phyloP scores from a whole-genome alignment of 805 yeast genomes.

The Candida manassasensis region DNA sequence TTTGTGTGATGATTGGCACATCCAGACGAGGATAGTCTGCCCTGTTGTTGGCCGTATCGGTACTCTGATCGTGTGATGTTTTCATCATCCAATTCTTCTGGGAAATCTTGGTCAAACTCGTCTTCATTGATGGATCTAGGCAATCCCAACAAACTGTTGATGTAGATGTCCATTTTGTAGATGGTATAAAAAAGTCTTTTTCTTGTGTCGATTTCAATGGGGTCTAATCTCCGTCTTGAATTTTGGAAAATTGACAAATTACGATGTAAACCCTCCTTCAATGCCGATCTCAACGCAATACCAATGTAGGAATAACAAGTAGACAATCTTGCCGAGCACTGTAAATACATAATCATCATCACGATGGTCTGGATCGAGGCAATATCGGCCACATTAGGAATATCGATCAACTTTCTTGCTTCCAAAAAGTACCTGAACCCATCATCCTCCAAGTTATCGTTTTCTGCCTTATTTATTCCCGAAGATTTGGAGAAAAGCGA shows the following conservation, averaged over 20 bases:
- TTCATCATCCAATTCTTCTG: slow-evolving; percentile 82
- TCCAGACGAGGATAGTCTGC: slow-evolving; percentile 61
- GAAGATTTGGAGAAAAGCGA: slow-evolving; percentile 59
- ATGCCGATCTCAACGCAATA: slow-evolving; percentile 75
- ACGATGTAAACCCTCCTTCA: slow-evolving; percentile 79
- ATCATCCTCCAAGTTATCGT: slow-evolving; percentile 57
- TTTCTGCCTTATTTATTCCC: slow-evolving; percentile 13
- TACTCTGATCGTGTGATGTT: slow-evolving; percentile 68
- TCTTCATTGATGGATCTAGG: slow-evolving; percentile 74
- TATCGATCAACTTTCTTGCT: slow-evolving; percentile 74
- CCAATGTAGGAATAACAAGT: slow-evolving; percentile 90
- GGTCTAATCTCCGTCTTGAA: slow-evolving; percentile 54
- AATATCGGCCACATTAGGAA: slow-evolving; percentile 78
- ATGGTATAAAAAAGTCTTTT: slow-evolving; percentile 87
- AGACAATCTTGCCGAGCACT: slow-evolving; percentile 81
- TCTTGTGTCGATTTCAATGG: slow-evolving; percentile 76
- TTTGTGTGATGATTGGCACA: slow-evolving; percentile 85
- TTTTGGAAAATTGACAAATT: slow-evolving; percentile 47
- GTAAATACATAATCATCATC: slow-evolving; percentile 79
- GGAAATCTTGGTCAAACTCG: slow-evolving; percentile 84
- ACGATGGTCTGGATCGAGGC: slow-evolving; percentile 82
- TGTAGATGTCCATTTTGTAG: slow-evolving; percentile 85
- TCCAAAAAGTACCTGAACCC: slow-evolving; percentile 78
- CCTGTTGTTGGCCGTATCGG: slow-evolving; percentile 41
- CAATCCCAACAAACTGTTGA: slow-evolving; percentile 79